These are phyloP conservation scores for Aspergillus funiculosus DNA, from an alignment of 495 filamentous ascomycete genomes.

Conservation along the genomic window DNA sequence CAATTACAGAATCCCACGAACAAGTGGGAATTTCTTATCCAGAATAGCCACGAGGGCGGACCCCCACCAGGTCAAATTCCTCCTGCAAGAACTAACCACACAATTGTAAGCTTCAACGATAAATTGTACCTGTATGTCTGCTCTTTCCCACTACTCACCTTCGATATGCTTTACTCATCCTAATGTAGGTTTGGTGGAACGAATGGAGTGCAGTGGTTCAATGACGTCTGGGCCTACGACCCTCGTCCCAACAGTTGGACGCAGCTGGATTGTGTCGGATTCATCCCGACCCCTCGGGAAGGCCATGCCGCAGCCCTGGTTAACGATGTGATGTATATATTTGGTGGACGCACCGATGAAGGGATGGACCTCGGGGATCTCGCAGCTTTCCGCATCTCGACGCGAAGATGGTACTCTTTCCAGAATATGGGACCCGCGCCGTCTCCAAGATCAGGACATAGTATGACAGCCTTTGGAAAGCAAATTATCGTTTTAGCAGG, in stretches of 20 bases:
- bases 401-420: constrained; percentile 96
- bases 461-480: constrained; percentile 92
- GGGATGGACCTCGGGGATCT: constrained; percentile 89
- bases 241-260: constrained; percentile 75
- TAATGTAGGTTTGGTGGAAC: constrained; percentile 81
- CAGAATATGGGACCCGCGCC: constrained; percentile 99
- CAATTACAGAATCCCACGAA: constrained; percentile 81
- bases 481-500: constrained; percentile 88
- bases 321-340: constrained; percentile 98
- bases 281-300: constrained; percentile 88
- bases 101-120: constrained; percentile 85
- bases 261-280: constrained; percentile 90
- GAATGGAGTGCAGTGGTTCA: constrained; percentile 92
- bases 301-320: constrained; percentile 92
- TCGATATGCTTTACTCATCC: constrained; percentile 9
- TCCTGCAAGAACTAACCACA: constrained; percentile 93
- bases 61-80: constrained; percentile 63
- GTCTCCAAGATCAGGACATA: constrained; percentile 88
- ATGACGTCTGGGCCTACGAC: constrained; percentile 97
- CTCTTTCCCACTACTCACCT: neutral
- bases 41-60: constrained; percentile 65
- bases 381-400: constrained; percentile 88
- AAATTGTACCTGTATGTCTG: constrained; percentile 79
- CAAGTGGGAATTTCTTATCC: constrained; percentile 85
- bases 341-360: constrained; percentile 92